Conservation (phyloP, 2,329 filamentous ascomycete species). For the Paecilomyces sp. region DNA sequence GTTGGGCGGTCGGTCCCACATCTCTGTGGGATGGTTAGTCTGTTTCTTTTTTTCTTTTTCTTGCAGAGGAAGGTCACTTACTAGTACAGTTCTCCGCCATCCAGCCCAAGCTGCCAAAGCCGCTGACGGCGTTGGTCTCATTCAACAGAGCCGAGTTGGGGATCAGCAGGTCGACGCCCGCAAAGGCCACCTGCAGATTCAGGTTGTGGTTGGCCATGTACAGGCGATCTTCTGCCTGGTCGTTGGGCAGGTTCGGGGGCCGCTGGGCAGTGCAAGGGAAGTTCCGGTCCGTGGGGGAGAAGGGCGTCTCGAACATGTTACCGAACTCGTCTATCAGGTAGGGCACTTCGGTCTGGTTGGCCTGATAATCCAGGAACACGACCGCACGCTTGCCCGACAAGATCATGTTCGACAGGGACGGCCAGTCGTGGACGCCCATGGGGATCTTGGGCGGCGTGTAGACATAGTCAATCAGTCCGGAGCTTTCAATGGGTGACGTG, state of each 20-base stretch:
- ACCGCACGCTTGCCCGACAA: constrained; percentile 62
- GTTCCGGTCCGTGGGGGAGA: constrained; percentile 59
- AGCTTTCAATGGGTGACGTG: constrained; percentile 59
- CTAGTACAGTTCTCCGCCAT: constrained; percentile 57
- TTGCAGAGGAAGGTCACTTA: constrained; percentile 9
- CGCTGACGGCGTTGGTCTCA: constrained; percentile 61
- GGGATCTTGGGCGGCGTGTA: constrained; percentile 66
- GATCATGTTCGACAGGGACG: constrained; percentile 72
- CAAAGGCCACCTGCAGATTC: constrained; percentile 67
- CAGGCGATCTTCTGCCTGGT: constrained; percentile 54
- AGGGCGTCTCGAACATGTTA: constrained; percentile 87
- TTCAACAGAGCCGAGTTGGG: constrained; percentile 65
- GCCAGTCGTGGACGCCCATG: constrained; percentile 72
- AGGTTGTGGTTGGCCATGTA: constrained; percentile 90
- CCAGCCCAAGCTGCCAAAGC: constrained; percentile 59
- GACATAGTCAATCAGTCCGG: constrained; percentile 65
- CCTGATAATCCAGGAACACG: constrained; percentile 78
- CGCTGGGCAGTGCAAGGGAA: constrained; percentile 78
- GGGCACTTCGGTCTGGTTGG: constrained; percentile 69
- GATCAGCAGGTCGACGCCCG: constrained; percentile 58
- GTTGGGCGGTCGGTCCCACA: constrained; percentile 65
- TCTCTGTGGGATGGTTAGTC: constrained; percentile 22
- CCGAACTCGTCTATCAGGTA: constrained; percentile 85
- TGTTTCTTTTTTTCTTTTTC: background rate
- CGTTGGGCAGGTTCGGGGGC: constrained; percentile 56